Evolutionary conservation across 2,329 filamentous ascomycete species (phyloP).

Genomic region (Triangularia setosa): DNA sequence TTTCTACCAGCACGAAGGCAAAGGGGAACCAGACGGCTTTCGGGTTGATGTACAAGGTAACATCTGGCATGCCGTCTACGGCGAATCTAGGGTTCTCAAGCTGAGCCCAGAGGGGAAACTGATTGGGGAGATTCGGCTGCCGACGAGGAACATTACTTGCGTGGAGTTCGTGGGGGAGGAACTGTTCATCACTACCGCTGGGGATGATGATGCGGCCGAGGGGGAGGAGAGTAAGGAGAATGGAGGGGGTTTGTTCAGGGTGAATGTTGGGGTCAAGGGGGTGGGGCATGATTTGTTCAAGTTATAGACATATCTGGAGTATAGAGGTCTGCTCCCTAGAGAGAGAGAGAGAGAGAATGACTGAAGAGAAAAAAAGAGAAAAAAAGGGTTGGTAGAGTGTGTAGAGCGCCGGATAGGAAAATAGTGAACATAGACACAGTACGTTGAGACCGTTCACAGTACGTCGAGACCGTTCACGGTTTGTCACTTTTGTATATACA

Average conservation of each 20-base stretch:
- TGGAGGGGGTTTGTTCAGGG: slow-evolving; percentile 69
- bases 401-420: too few species aligned
- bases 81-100: slow-evolving; percentile 69
- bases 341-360: too few species aligned
- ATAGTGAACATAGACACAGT: too few species aligned
- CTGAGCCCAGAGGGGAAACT: slow-evolving; percentile 67
- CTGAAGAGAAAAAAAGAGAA: too few species aligned
- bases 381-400: too few species aligned
- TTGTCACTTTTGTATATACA: too few species aligned
- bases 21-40: slow-evolving; percentile 77
- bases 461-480: too few species aligned
- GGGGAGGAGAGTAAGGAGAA: slow-evolving; percentile 61
- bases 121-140: slow-evolving; percentile 69
- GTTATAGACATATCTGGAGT: slow-evolving; percentile 30
- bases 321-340: background rate
- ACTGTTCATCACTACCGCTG: slow-evolving; percentile 76
- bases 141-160: slow-evolving; percentile 77
- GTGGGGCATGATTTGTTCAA: slow-evolving; percentile 62
- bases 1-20: slow-evolving; percentile 66
- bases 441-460: too few species aligned
- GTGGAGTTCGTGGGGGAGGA: slow-evolving; percentile 71
- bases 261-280: slow-evolving; percentile 71
- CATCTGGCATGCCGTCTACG: slow-evolving; percentile 86
- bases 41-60: slow-evolving; percentile 79
- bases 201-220: slow-evolving; percentile 59